Evolutionary conservation across 2,329 filamentous ascomycete genomes (phyloP), one percentile per base, ranked within the genome.

Genomic region (Alternaria metachromatica): DNA sequence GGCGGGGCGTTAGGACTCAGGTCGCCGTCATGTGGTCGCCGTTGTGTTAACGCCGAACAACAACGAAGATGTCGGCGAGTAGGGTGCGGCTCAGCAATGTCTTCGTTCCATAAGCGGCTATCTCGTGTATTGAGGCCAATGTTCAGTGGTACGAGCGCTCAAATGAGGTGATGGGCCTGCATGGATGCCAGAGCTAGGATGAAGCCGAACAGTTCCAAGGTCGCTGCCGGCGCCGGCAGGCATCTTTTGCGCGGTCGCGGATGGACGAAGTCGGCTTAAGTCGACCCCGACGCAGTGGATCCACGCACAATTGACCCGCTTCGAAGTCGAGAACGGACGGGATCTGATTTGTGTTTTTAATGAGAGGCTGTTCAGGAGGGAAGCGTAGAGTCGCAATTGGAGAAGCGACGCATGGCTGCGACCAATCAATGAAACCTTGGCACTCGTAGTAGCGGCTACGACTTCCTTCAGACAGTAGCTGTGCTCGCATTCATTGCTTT

Each of bases 241-340:
- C 53, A 43, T 55, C 33, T 18, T 44, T 25, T 55, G 33, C 37
- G 20, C 30, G 51, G 21, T 51, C 49, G 28, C 51, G 20, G n/a
- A 26, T 18, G 33, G 33, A 25, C 33, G 33, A 15, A 44, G 43
- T 55, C 26, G 56, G 44, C 43, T 21, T 51, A 51, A 45, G 33
- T 43, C 43, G 56, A 45, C 44, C 37, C 56, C 44, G 56, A 23
- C 21, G 50, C 25, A 18, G 26, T 55, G 56, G 50, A 37, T 51
- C 55, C 48, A 55, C 43, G 44, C 50, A 45, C 13, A 54, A 62
- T 21, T 43, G 37, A 41, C 56, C 59, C 56, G 44, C 23, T 33
- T 50, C 45, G 9, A 37, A 20, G 37, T 43, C 49, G 43, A 21
- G 60, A 37, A 45, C 15, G 28, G 48, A 15, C 26, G 11, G 37